Evolutionary conservation across 1,284 basidiomycete species (phyloP), one percentile per base, ranked within the genome.

Genomic region (Boletus holoroseus): DNA sequence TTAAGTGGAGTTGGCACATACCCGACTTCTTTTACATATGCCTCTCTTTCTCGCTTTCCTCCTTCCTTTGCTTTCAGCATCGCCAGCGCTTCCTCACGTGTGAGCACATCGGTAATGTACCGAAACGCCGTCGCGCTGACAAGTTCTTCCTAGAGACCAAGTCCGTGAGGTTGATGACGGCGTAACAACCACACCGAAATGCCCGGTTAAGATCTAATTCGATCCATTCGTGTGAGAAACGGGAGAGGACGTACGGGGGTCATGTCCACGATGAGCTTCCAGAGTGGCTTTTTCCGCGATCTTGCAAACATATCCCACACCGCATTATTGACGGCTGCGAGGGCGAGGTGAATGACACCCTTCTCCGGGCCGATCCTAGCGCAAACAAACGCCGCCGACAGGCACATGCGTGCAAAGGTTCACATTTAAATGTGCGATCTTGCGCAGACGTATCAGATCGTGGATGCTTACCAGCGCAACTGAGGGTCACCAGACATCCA

Each of bases 41-140:
- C 79, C 65, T 93, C 89, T 45, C 91, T 77, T 57, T 86, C 84
- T 37, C 76, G 77, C 73, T 95, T 94, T 30, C 81, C 79, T 0
- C 79, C 75, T 62, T 85, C 85, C 57, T 82, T 88, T 47, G 75
- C 79, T 64, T 85, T 88, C 56, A 96, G 77, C 74, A 95, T 80
- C 30, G 75, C 79, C 31, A 95, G 74, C 2, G 94, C 94, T 68
- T 96, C 92, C 50, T 90, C 89, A 28, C 79, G 83, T 24, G 92
- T 94, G 66, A 96, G 87, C 4, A 84, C 91, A 69, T 96, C 94
- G 11, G 91, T 86, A 64, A 96, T 93, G 71, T 95, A 94, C 41
- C 90, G 78, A 77, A 91, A 96, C 5, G 90, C 82, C 11, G 85
- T 83, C 9, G 89, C 81, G 47, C 76, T 75, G 32, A 95, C 91